Base-by-base conservation (phyloP, 2,329 filamentous ascomycete species). In the Rhytidhysteron rufulum region DNA sequence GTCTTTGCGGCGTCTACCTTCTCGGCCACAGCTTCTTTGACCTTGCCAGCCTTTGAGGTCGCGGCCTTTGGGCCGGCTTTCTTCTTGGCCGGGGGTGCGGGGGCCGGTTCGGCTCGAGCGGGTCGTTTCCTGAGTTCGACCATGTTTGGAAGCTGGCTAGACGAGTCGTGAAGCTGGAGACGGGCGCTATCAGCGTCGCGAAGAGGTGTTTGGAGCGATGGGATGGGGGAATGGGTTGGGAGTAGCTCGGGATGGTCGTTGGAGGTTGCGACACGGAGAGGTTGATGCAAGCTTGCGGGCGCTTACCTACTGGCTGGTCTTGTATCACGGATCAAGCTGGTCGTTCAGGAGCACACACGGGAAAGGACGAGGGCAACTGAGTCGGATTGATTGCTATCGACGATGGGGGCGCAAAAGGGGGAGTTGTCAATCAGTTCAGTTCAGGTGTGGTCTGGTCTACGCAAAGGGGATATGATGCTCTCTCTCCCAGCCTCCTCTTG, bases 51-150 rank as follows among this genome's bases (percentile, higher is more conserved):
- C 41, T 63, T 65, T 47, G 60, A 55, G 42, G 47, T 42, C 16
- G 47, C 52, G 20, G 53, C 50, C 59, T 70, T 60, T 43, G 66
- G 60, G 22, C 60, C 62, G 41, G 70, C 63, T 54, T 70, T 72
- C 48, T 72, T 73, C 54, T 73, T 74, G 11, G 72, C 61, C 34
- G 70, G 66, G 21, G 66, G 67, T 37, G 69, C 65, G 32, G 72
- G 66, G 41, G 71, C 69, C 20, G 72, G 70, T 31, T 74, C 67
- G 25, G 74, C 72, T n/a, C n/a, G n/a, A 34, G 77, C 73, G 60
- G 80, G 79, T 61, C 79, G 77, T 66, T 83, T 83, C 59, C 79
- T 74, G 36, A 83, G 71, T 64, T 82, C 79, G 47, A 80, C 77
- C 70, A 74, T 74, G n/a, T 41, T 15, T 13, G 24, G 47, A 18